A percentile compares a stretch with the other conserved stretches of the same genome.
Evolutionary conservation across 768 basidiomycete species (phyloP).

Genomic region (Xerocomellus chrysenteron): DNA sequence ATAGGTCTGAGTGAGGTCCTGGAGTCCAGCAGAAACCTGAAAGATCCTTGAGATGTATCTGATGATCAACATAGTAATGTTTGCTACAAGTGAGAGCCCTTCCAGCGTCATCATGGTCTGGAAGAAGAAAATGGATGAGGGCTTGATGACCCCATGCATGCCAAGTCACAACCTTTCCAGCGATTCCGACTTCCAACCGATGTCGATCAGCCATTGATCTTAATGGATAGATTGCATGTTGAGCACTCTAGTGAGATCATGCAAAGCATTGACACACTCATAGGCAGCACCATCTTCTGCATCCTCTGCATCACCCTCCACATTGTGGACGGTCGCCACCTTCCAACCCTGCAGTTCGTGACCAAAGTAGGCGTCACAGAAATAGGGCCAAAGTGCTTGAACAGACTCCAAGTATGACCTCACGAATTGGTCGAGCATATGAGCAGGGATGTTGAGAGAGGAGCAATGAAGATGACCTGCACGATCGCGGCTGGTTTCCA

Average conservation of each 20-base stretch:
- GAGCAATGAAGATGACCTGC: not conserved
- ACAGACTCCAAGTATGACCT: not conserved
- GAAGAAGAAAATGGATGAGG: not conserved
- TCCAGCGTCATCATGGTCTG: not conserved
- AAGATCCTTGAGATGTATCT: constrained; percentile 9
- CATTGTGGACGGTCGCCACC: not conserved
- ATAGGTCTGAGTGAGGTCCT: not conserved
- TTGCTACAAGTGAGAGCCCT: accelerated
- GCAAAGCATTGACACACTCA: not conserved
- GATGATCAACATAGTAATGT: not conserved
- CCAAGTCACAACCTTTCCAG: not conserved
- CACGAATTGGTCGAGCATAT: not conserved
- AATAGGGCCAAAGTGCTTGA: not conserved
- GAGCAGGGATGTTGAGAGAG: not conserved
- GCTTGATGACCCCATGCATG: not conserved
- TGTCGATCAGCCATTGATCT: not conserved
- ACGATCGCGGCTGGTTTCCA: not conserved
- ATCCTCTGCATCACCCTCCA: not conserved
- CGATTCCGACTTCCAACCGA: not conserved
- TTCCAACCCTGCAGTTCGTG: constrained; percentile 15
- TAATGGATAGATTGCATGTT: not conserved
- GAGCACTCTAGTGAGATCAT: not conserved
- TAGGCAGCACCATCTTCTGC: not conserved
- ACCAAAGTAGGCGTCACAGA: constrained; percentile 4
- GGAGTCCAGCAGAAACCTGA: constrained; percentile 1